Evolutionary conservation across 352 stramenopile genomes (phyloP).

Genomic region (Phytopythium ostracodes): DNA sequence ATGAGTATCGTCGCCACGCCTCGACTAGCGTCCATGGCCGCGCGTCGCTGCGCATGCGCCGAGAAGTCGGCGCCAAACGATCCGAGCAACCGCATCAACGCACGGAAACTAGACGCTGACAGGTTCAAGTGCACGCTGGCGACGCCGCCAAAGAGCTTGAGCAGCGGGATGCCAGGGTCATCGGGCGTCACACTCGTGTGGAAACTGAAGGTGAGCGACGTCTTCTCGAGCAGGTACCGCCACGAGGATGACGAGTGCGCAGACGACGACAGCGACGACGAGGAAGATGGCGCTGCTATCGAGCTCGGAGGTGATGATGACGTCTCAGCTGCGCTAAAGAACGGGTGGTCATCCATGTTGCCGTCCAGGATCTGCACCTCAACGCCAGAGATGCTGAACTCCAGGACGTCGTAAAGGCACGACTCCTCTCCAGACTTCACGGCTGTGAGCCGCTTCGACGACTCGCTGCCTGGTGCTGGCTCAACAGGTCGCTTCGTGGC

Average conservation of each 20-base stretch:
- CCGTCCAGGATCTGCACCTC: constrained; percentile 63
- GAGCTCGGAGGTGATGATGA: not conserved
- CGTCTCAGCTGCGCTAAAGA: not conserved
- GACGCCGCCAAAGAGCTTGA: constrained; percentile 73
- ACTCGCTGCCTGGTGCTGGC: not conserved
- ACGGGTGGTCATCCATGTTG: constrained; percentile 7
- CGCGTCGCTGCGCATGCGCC: constrained; percentile 28
- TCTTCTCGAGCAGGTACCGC: constrained; percentile 73
- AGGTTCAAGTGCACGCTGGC: constrained; percentile 70
- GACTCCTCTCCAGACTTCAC: constrained; percentile 12
- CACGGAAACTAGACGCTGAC: constrained; percentile 53
- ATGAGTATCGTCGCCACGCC: not conserved
- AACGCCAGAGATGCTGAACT: constrained; percentile 74
- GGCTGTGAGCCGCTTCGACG: not conserved
- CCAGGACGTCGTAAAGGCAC: constrained; percentile 73
- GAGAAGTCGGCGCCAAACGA: constrained; percentile 74
- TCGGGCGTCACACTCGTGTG: constrained; percentile 74
- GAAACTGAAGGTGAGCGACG: constrained; percentile 63
- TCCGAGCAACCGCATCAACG: constrained; percentile 50
- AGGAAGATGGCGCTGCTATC: not conserved
- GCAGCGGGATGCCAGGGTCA: constrained; percentile 70
- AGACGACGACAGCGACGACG: constrained; percentile 1
- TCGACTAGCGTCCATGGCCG: constrained; percentile 20
- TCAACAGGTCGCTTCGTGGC: constrained; percentile 35
- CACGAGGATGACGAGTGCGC: constrained; percentile 17